Evolutionary conservation across 2,329 filamentous ascomycete genomes (phyloP), one percentile per base, ranked within the genome.

Genomic region (Colletotrichum plurivorum): DNA sequence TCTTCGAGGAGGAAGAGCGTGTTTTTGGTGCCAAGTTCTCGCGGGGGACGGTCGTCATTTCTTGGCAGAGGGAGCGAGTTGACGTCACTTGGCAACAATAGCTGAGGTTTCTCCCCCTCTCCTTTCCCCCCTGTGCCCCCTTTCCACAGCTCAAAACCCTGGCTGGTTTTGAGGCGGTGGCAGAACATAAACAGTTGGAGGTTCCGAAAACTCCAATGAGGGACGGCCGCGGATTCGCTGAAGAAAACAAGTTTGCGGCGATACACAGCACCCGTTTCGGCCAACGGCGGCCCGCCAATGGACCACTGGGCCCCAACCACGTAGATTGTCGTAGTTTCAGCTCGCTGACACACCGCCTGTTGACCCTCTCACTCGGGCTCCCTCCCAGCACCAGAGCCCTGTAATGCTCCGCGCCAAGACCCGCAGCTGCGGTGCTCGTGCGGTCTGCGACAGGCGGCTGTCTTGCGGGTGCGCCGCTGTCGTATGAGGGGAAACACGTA

Each of bases 71-170:
- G 22, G 49, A 51, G n/a, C 12, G 13, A 43, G 22, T 62, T 62
- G 59, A 62, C 59, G 59, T 62, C 59, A 62, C 59, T 46, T 39
- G 49, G 59, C 36, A 62, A 62, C 54, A 54, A 43, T 48, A 46
- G 15, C 55, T 10, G 36, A 48, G 41, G 22, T 31, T 7, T 13
- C 5, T 8, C 16, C 7, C 18, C 58, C 49, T 39, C n/a, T 48
- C 31, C 36, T 61, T 62, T 48, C 58, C 58, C 12, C 58, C 39
- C 8, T 31, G 46, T 49, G 46, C n/a, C 46, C 46, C 46, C 46
- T 20, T 20, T 18, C 20, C 58, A 31, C 27, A 10, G 49, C 22
- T 12, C 20, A 18, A 39, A 62, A 62, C 48, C 18, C 49, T 4
- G 31, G 25, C 22, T 5, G n/a, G 49, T 2, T 52, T 52, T 27